Evolutionary conservation across 208 protist species (phyloP).

Genomic region (Strigomonas culicis): DNA sequence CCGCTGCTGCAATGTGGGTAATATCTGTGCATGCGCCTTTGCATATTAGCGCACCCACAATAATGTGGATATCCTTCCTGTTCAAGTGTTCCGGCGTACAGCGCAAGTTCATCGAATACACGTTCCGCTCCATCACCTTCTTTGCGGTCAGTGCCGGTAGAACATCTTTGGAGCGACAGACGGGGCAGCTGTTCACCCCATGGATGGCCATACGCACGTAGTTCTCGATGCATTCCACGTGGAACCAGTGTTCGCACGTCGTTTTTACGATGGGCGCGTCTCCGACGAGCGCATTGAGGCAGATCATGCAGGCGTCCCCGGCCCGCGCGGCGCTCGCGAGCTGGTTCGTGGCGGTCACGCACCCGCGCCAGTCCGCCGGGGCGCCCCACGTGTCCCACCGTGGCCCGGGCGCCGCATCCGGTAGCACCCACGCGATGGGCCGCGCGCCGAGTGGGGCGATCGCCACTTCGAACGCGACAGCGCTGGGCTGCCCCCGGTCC

Average conservation of each 20-base stretch:
- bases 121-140: conserved; percentile 24
- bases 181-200: conserved; percentile 36
- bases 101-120: conserved; percentile 23
- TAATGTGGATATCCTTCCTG: conserved; percentile 29
- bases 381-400: not conserved
- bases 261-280: conserved; percentile 39
- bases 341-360: not conserved
- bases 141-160: conserved; percentile 31
- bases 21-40: no score
- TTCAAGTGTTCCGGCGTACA: conserved; percentile 22
- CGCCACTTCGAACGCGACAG: conserved; percentile 12
- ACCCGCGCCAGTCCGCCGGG: conserved; percentile 5
- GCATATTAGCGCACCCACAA: conserved; percentile 36
- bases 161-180: conserved; percentile 43
- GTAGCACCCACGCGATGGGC: conserved; percentile 48
- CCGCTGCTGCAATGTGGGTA: no score
- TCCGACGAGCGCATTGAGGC: conserved; percentile 30
- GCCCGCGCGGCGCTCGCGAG: not conserved
- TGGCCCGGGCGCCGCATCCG: not conserved
- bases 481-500: not conserved
- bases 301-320: conserved; percentile 44
- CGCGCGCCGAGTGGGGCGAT: conserved; percentile 47
- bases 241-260: conserved; percentile 61
- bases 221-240: conserved; percentile 60
- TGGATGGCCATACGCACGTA: conserved; percentile 23